Percentiles rank a stretch among this genome's conserved stretches.
phyloP scores from a whole-genome alignment of 345 rosid genomes.

The Brassica nigra region DNA sequence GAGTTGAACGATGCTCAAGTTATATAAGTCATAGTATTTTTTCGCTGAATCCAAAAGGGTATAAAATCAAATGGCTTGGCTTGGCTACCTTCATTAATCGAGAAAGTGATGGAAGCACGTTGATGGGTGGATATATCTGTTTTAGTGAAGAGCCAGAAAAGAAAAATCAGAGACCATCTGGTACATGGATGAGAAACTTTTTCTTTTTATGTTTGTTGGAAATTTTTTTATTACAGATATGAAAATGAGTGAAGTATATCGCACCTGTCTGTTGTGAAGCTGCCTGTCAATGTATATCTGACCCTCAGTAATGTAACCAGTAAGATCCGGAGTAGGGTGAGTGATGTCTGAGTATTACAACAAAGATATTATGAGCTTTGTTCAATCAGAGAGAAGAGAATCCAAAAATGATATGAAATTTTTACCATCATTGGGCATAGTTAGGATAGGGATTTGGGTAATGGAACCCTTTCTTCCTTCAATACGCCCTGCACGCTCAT shows the following conservation, averaged over 20 bases:
- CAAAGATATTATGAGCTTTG: slow-evolving; percentile 9
- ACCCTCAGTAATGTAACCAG: slow-evolving; percentile 91
- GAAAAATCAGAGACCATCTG: background rate
- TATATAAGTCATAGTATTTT: slow-evolving; percentile 17
- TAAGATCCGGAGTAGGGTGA: slow-evolving; percentile 91
- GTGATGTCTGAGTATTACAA: slow-evolving; percentile 66
- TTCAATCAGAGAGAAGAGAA: background rate
- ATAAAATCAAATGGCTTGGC: slow-evolving; percentile 8
- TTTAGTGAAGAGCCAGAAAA: slow-evolving; percentile 11
- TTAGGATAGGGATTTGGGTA: slow-evolving; percentile 85
- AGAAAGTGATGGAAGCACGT: slow-evolving; percentile 80
- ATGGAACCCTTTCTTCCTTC: slow-evolving; percentile 89
- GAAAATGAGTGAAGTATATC: slow-evolving; percentile 8
- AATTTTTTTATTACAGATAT: background rate
- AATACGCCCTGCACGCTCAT: slow-evolving; percentile 89
- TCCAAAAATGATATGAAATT: background rate
- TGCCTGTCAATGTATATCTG: slow-evolving; percentile 84
- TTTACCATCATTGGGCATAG: slow-evolving; percentile 95
- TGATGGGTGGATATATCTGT: slow-evolving; percentile 88
- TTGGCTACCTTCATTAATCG: slow-evolving; percentile 78
- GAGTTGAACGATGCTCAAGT: background rate
- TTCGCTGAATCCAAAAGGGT: background rate
- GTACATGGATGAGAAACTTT: background rate
- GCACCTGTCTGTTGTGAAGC: slow-evolving; percentile 74
- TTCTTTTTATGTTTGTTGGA: background rate